phyloP scores from a whole-genome alignment of 768 basidiomycete genomes.

The Strobilomyces confusus region DNA sequence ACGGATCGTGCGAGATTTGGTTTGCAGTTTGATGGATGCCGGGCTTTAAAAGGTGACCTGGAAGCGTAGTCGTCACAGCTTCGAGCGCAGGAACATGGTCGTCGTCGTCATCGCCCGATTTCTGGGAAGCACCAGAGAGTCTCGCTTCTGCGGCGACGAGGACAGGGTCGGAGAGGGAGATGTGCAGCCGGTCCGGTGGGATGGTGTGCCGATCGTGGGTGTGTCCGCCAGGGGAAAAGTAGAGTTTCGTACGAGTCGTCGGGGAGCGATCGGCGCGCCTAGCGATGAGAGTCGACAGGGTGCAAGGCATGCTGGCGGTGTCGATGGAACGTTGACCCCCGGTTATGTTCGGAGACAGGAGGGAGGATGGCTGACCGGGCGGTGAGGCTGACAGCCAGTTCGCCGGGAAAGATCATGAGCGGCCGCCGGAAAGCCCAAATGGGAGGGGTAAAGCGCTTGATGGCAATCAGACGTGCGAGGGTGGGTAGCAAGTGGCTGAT shows the following conservation, averaged over 20 bases:
- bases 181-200: constrained; percentile 13
- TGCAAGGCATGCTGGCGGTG: constrained; percentile 12
- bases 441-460: not conserved
- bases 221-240: constrained; percentile 12
- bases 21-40: not conserved
- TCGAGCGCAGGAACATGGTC: not conserved
- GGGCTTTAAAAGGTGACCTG: not conserved
- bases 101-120: not conserved
- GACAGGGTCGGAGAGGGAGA: constrained; percentile 23
- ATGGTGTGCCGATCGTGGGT: constrained; percentile 9
- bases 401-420: not conserved
- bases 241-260: constrained; percentile 1
- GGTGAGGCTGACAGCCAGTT: constrained; percentile 9
- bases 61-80: not conserved
- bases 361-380: not conserved
- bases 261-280: not conserved
- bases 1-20: not conserved
- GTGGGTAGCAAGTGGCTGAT: no score
- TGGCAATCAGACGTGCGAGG: no score
- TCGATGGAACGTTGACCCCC: constrained; percentile 1
- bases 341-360: not conserved
- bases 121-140: constrained; percentile 4
- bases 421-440: not conserved
- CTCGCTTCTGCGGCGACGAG: constrained; percentile 17
- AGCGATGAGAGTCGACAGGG: constrained; percentile 3